A percentile compares a stretch with the other conserved stretches of the same genome.
Evolutionary conservation across 345 rosid species (phyloP).

Genomic region (Cardamine chenopodiifolia): DNA sequence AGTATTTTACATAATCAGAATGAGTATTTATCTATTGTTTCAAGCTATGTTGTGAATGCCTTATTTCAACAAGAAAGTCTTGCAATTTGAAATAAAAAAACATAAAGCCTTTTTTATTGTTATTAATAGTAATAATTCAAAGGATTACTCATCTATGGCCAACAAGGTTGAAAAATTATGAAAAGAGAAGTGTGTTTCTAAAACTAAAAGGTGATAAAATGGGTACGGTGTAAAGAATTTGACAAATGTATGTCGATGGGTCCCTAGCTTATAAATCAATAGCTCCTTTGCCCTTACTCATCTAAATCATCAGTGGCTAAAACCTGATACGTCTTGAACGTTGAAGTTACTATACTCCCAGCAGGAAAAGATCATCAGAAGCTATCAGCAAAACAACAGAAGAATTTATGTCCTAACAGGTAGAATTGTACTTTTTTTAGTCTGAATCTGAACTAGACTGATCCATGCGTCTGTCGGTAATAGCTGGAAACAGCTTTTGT

Average conservation of each 20-base stretch:
- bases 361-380: conserved; percentile 8
- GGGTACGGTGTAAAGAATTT: neutral
- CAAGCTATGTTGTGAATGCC: neutral
- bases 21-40: neutral
- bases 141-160: conserved; percentile 4
- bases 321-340: conserved; percentile 25
- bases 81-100: conserved; percentile 11
- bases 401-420: conserved; percentile 22
- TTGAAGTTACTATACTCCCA: neutral
- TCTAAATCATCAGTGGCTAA: conserved; percentile 21
- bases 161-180: conserved; percentile 7
- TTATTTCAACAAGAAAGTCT: neutral
- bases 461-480: conserved; percentile 58
- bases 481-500: conserved; percentile 73
- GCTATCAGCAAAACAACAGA: conserved; percentile 28
- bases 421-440: conserved; percentile 41
- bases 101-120: neutral
- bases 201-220: conserved; percentile 11
- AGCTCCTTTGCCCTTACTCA: neutral
- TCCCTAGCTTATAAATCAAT: conserved; percentile 1
- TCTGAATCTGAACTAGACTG: conserved; percentile 66
- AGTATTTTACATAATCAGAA: neutral
- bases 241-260: neutral
- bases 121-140: conserved; percentile 17
- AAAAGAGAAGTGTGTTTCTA: conserved; percentile 21